A percentile compares a stretch with the other conserved stretches of the same genome.
Conservation (phyloP, 257 asterid species). For the Petunia secreta region DNA sequence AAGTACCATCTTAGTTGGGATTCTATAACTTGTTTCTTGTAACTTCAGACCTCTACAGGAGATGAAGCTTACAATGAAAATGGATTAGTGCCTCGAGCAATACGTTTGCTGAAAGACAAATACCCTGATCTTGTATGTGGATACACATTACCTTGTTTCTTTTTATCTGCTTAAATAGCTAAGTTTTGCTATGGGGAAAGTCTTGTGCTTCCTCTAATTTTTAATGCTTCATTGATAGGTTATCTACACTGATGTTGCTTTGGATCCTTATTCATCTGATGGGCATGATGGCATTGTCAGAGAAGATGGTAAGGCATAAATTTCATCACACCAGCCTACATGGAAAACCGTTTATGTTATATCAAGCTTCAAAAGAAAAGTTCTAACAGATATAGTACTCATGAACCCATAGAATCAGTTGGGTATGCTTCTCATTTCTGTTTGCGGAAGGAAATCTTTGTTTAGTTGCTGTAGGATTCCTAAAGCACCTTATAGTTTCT, state of each 20-base stretch:
- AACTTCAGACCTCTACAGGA: slow-evolving; percentile 71
- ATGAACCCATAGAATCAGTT: background rate
- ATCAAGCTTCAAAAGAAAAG: background rate
- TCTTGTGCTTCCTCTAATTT: slow-evolving; percentile 25
- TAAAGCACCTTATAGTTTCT: background rate
- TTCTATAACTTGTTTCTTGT: slow-evolving; percentile 22
- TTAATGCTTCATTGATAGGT: slow-evolving; percentile 45
- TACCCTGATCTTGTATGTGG: slow-evolving; percentile 89
- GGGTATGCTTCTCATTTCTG: background rate
- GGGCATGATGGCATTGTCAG: slow-evolving; percentile 99
- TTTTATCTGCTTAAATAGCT: slow-evolving; percentile 17
- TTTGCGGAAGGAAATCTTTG: background rate
- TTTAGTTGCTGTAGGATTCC: background rate
- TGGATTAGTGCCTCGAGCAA: slow-evolving; percentile 87
- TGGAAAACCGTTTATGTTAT: background rate
- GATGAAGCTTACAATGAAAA: slow-evolving; percentile 94
- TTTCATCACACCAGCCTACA: background rate
- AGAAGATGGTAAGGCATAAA: slow-evolving; percentile 77
- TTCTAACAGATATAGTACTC: slow-evolving; percentile 10
- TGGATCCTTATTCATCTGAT: slow-evolving; percentile 97
- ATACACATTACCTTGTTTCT: slow-evolving; percentile 12
- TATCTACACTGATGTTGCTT: slow-evolving; percentile 92
- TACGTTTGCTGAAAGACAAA: slow-evolving; percentile 90
- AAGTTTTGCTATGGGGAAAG: slow-evolving; percentile 18
- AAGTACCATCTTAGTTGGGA: background rate